These are phyloP conservation scores for Aspergillus taichungensis DNA, from an alignment of 495 filamentous ascomycete species.

Conservation along the genomic window DNA sequence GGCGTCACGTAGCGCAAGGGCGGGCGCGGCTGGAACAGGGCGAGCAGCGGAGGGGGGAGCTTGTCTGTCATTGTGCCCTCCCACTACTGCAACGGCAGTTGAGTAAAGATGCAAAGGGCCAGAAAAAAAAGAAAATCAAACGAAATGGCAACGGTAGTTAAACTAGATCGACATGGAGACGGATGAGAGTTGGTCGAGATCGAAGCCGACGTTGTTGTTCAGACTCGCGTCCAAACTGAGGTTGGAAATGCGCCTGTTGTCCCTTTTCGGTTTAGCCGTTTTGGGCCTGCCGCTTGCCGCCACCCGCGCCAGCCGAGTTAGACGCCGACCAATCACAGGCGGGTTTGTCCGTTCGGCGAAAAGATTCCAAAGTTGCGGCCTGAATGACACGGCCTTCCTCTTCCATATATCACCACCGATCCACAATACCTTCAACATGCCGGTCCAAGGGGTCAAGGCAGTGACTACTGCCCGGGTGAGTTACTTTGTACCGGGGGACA, in stretches of 20 bases:
- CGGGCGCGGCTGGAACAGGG: constrained; percentile 89
- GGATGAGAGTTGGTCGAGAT: neutral
- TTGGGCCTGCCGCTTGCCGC: neutral
- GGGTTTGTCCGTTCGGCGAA: constrained; percentile 4
- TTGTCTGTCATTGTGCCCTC: constrained; percentile 75
- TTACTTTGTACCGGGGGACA: neutral
- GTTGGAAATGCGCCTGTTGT: no score
- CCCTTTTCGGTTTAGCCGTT: no score
- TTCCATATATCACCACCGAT: no score
- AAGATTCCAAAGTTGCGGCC: neutral
- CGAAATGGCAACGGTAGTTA: no score
- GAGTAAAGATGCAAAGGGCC: no score
- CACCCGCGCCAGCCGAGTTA: constrained; percentile 14
- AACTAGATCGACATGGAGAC: neutral
- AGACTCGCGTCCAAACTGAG: neutral
- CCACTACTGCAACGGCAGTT: constrained; percentile 2
- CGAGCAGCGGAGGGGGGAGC: constrained; percentile 83
- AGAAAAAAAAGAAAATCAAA: no score
- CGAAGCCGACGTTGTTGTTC: neutral
- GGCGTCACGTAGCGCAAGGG: constrained; percentile 84
- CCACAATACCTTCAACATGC: constrained; percentile 49
- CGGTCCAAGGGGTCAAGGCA: constrained; percentile 50
- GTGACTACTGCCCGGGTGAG: constrained; percentile 33
- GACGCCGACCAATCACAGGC: constrained; percentile 18
- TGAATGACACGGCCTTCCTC: no score